Evolutionary conservation across 805 yeast species (phyloP), one percentile per base, ranked within the genome.

Genomic region (Ogataea angusta): DNA sequence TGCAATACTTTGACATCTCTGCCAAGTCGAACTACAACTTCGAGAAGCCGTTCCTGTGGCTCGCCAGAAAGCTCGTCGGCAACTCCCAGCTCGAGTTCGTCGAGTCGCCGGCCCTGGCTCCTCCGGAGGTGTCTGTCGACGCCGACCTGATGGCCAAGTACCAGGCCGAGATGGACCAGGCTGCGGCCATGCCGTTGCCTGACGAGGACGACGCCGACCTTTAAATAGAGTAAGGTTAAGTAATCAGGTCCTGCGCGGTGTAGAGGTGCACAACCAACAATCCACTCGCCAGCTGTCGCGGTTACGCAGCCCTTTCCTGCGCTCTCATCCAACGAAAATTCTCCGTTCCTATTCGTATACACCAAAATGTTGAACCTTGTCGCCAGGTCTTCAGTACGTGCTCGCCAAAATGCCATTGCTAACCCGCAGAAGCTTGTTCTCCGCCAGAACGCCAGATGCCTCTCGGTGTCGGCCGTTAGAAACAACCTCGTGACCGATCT

Each of bases 191-290:
- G 80, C 99, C 99, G 70, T 84, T 93, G 70, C 99, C 99, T 57
- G 99, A 93, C 75, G 99, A 93, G 78, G 99, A 93, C 69, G 99
- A 93, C 66, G 97, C 96, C 65, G 99, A 93, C 73, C 85, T 93
- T 75, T 93, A 88, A 76, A 53, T 40, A 29, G 35, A 34, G 38
- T 34, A 18, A 34, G 30, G 17, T 33, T 26, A 23, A 19, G 21
- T 19, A 19, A 19, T 19, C 7, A 7, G 21, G 21, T 19, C 21
- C 21, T 19, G 21, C 6, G 21, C 21, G 21, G 21, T 19, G 21
- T 19, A 19, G 21, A 6, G 21, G 8, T 19, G 21, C 7, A 19
- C 9, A 6, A 3, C 21, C 21, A 7, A 7, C 7, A 19, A 7
- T 19, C 8, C 9, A 6, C 7, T 19, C 21, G 21, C 21, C 21